Base-by-base conservation (phyloP, 2,329 filamentous ascomycete species). In the Aureobasidium zeae region DNA sequence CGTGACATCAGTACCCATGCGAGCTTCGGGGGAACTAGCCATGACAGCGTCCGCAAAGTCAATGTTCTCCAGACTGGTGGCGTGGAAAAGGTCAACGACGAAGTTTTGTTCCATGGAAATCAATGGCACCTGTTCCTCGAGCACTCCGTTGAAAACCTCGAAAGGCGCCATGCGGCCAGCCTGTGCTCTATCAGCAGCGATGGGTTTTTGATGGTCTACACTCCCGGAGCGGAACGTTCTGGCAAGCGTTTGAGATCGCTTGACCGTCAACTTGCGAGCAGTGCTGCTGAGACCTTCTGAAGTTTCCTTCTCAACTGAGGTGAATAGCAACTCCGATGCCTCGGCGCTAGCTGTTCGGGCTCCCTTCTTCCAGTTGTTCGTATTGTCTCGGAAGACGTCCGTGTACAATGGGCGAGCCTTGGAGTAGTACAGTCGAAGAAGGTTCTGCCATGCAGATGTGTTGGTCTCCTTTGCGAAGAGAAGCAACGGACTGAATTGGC, bases 21-120 rank as follows among this genome's bases (percentile, higher is more conserved):
- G 77, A 26, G 80, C 72, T 30, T 79, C 74, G 5, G 87, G 86
- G 17, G 73, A 66, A 2, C 71, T 70, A 2, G 75, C 72, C 15
- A 74, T 70, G 13, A 95, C 81, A 2, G 81, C 74, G 51, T 96
- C 91, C 1, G 83, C 73, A 57, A 95, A 96, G 57, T 95, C 88
- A 12, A 76, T 65, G 25, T 79, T 81, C 55, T 87, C 81, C 20
- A 89, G 71, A 2, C 86, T 93, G n/a, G 83, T 85, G 19, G 91
- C 78, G 55, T 96, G 89, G 73, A 96, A 96, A 62, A 95, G 91
- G 53, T 94, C 86, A n/a, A 94, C 80, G 36, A 95, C 72, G 58
- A 96, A 98, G 59, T 95, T 96, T 61, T 98, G 89, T 64, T 98
- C 91, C 61, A 89, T 88, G 53, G 86, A 81, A 47, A 95, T 79